These are phyloP conservation scores for Auricularia sp. DNA, from an alignment of 768 basidiomycete species.

Conservation along the genomic window DNA sequence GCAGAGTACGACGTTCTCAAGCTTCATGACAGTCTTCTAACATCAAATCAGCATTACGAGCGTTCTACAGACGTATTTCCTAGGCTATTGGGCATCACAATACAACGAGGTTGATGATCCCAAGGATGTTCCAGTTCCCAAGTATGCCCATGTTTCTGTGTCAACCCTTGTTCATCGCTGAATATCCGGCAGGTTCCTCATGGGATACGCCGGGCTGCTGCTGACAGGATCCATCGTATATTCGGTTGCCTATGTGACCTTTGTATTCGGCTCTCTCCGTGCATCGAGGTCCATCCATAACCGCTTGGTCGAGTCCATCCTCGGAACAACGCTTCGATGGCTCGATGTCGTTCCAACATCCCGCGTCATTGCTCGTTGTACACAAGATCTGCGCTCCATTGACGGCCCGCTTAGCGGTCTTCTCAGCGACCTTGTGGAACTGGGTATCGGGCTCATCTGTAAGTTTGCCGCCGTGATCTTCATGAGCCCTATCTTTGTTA, in stretches of 20 bases:
- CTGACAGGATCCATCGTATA: slow-evolving; percentile 23
- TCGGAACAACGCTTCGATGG: slow-evolving; percentile 35
- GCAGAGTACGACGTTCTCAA: background rate
- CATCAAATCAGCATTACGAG: slow-evolving; percentile 33
- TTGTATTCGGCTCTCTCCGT: background rate
- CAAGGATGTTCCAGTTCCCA: slow-evolving; percentile 15
- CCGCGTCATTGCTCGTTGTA: slow-evolving; percentile 57
- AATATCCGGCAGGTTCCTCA: slow-evolving; percentile 36
- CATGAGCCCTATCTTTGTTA: slow-evolving; percentile 35
- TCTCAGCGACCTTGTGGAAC: slow-evolving; percentile 17
- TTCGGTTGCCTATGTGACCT: slow-evolving; percentile 16
- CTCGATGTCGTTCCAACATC: slow-evolving; percentile 40
- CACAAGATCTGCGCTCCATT: slow-evolving; percentile 47
- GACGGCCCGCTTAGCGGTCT: slow-evolving; percentile 19
- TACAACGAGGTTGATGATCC: slow-evolving; percentile 36
- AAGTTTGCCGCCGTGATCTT: slow-evolving; percentile 35
- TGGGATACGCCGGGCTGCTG: slow-evolving; percentile 31
- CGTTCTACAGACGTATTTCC: slow-evolving; percentile 37
- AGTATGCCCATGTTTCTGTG: background rate
- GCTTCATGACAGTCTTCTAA: background rate
- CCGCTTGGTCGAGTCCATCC: background rate
- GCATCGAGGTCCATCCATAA: slow-evolving; percentile 6
- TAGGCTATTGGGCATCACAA: slow-evolving; percentile 37
- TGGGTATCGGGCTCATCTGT: slow-evolving; percentile 27
- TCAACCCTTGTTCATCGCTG: background rate